A percentile compares a stretch with the other conserved stretches of the same genome.
These are phyloP conservation scores for Neurospora sublineolata DNA, from an alignment of 495 filamentous ascomycete species.

Conservation along the genomic window DNA sequence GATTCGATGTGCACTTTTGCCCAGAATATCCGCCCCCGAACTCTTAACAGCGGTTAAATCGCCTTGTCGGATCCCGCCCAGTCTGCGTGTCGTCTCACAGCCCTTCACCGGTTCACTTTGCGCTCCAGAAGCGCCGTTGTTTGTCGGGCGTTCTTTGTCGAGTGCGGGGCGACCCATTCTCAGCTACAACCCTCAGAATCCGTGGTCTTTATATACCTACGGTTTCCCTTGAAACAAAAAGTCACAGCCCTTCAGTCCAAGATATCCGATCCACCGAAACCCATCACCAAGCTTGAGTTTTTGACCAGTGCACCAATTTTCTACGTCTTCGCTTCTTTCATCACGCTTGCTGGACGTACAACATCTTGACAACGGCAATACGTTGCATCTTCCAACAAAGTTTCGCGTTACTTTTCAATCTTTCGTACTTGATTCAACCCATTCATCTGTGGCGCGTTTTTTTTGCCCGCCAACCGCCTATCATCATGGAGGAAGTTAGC, in stretches of 20 bases:
- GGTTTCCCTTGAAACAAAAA: background rate
- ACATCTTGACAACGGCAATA: background rate
- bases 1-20: background rate
- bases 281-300: background rate
- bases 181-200: background rate
- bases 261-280: background rate
- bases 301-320: background rate
- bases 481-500: slow-evolving; percentile 17
- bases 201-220: background rate
- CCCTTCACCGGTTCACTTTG: background rate
- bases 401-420: background rate
- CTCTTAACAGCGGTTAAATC: background rate
- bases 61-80: background rate
- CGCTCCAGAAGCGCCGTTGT: background rate
- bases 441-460: background rate
- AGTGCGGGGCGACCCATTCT: background rate
- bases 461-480: background rate
- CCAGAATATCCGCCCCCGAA: background rate
- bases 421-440: background rate
- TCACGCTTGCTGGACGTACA: background rate
- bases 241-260: background rate
- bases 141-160: background rate
- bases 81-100: background rate
- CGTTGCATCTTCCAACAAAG: background rate
- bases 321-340: background rate